These are phyloP conservation scores for Agrostemma githago DNA, from an alignment of 148 eudicot genomes.

Conservation along the genomic window DNA sequence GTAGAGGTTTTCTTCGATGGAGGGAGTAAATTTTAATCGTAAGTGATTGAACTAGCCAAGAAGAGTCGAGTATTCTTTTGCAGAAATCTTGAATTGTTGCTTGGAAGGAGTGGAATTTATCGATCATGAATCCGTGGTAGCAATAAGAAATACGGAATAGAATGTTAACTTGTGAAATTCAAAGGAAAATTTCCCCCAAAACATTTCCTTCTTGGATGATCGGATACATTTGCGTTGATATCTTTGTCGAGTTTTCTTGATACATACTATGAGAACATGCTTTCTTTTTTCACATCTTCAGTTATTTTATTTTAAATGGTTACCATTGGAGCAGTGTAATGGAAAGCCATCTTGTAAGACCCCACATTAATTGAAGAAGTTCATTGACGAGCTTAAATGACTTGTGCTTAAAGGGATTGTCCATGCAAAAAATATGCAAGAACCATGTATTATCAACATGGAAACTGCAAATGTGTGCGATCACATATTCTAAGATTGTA, in stretches of 20 bases:
- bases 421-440: no score
- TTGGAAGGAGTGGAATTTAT: not conserved
- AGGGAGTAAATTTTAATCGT: not conserved
- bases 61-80: no score
- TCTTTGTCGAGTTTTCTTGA: not conserved
- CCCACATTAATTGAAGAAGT: no score
- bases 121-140: not conserved
- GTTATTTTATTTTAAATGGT: not conserved
- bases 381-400: no score
- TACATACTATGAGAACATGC: not conserved
- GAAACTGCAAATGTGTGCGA: conserved; percentile 4
- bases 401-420: no score
- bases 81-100: no score
- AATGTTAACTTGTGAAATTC: not conserved
- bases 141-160: no score
- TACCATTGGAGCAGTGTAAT: not conserved
- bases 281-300: not conserved
- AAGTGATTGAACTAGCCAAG: not conserved
- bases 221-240: not conserved
- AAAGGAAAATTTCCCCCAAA: not conserved
- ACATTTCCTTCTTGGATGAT: not conserved
- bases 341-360: no score
- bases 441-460: not conserved
- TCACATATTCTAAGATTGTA: not conserved
- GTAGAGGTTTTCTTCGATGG: not conserved